These are phyloP conservation scores for Colletotrichum sp. DNA, from an alignment of 2,329 filamentous ascomycete genomes.

Conservation along the genomic window DNA sequence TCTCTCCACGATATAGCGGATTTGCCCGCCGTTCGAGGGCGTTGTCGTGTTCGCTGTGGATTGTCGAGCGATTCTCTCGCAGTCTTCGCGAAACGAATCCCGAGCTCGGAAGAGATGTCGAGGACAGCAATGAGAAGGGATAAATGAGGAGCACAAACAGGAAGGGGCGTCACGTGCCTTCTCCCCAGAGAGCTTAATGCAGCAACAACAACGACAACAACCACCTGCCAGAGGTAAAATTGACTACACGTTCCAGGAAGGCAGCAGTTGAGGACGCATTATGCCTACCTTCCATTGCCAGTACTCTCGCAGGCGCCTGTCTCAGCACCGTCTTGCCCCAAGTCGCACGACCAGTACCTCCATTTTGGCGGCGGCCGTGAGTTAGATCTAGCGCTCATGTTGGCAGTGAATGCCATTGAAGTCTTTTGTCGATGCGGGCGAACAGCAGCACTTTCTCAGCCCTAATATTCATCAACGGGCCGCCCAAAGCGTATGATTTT, in stretches of 20 bases:
- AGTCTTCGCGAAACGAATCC: neutral
- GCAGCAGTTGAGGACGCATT: neutral
- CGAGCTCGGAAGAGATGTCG: neutral
- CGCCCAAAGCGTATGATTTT: neutral
- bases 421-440: neutral
- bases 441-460: neutral
- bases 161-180: neutral
- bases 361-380: neutral
- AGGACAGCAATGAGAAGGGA: neutral
- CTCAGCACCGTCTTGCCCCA: neutral
- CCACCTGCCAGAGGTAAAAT: neutral
- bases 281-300: neutral
- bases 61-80: neutral
- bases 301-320: neutral
- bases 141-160: neutral
- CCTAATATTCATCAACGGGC: neutral
- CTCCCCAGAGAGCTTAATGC: neutral
- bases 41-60: neutral
- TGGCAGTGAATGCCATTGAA: neutral
- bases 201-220: neutral
- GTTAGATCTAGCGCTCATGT: neutral
- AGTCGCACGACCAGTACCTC: neutral
- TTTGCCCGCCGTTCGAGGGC: neutral
- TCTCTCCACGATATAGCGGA: conserved; percentile 15
- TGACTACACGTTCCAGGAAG: neutral